These are phyloP conservation scores for Asterophora lycoperdoides DNA, from an alignment of 768 basidiomycete genomes.

Conservation along the genomic window DNA sequence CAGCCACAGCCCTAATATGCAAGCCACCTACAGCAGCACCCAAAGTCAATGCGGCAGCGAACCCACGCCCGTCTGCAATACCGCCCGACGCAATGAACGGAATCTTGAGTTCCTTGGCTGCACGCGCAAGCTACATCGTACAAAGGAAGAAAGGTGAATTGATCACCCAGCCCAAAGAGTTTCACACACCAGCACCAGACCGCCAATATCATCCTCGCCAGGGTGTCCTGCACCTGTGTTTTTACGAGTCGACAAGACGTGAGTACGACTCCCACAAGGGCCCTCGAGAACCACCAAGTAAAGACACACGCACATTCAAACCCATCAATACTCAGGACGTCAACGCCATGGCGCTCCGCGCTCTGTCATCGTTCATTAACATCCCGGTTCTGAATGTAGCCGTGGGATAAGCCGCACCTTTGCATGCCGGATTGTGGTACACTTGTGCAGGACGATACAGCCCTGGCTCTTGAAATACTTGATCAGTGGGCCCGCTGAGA, in stretches of 20 bases:
- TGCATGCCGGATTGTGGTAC: slow-evolving; percentile 82
- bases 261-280: slow-evolving; percentile 3
- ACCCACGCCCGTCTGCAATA: slow-evolving; percentile 79
- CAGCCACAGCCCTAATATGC: not conserved
- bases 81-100: slow-evolving; percentile 93
- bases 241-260: slow-evolving; percentile 2
- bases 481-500: slow-evolving; percentile 69
- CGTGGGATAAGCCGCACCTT: slow-evolving; percentile 42
- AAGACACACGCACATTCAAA: slow-evolving; percentile 63
- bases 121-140: slow-evolving; percentile 66
- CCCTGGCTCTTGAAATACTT: slow-evolving; percentile 75
- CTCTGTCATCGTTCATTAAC: slow-evolving; percentile 22
- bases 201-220: slow-evolving; percentile 91
- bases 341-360: slow-evolving; percentile 77
- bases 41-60: slow-evolving; percentile 76
- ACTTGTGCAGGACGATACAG: slow-evolving; percentile 86
- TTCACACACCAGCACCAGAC: slow-evolving; percentile 64
- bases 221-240: slow-evolving; percentile 83
- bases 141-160: not conserved
- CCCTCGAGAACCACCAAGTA: not conserved
- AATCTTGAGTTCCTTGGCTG: slow-evolving; percentile 75
- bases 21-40: slow-evolving; percentile 64
- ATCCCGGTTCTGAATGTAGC: not conserved
- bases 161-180: not conserved
- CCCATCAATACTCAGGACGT: slow-evolving; percentile 84